A percentile compares a stretch with the other conserved stretches of the same genome.
phyloP scores from a whole-genome alignment of 768 basidiomycete species.

The Trametes punicea region DNA sequence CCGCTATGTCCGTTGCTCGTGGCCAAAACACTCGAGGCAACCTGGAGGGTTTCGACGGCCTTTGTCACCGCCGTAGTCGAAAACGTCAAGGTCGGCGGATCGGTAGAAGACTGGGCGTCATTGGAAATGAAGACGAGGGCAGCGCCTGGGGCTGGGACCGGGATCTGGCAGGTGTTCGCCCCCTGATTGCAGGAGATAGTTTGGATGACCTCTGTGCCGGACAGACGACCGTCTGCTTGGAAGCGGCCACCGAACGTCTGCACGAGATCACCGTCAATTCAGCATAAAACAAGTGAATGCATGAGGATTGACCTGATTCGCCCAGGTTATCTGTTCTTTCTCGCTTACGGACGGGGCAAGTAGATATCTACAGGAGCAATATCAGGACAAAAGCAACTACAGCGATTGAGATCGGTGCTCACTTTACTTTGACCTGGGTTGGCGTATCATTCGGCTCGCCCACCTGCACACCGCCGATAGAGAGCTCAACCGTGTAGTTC shows the following conservation, averaged over 20 bases:
- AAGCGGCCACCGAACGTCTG: constrained; percentile 63
- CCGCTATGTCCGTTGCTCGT: constrained; percentile 59
- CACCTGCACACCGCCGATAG: constrained; percentile 42
- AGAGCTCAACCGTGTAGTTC: constrained; percentile 50
- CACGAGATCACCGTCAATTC: background rate
- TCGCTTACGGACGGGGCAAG: constrained; percentile 52
- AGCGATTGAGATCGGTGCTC: constrained; percentile 22
- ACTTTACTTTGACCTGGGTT: constrained; percentile 51
- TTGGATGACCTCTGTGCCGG: constrained; percentile 50
- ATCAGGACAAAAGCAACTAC: background rate
- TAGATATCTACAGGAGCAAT: constrained; percentile 44
- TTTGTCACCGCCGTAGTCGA: constrained; percentile 57
- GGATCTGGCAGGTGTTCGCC: constrained; percentile 53
- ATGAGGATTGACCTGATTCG: constrained; percentile 54
- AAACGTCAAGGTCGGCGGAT: constrained; percentile 44
- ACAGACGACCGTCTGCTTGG: constrained; percentile 64
- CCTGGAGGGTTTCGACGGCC: constrained; percentile 48
- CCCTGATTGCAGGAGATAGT: constrained; percentile 57
- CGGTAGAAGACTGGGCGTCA: constrained; percentile 35
- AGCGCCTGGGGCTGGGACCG: constrained; percentile 67
- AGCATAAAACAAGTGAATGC: background rate
- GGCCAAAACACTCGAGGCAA: constrained; percentile 53
- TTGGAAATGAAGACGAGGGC: constrained; percentile 70
- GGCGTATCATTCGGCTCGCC: constrained; percentile 40
- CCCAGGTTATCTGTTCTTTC: constrained; percentile 72